phyloP scores from a whole-genome alignment of 768 basidiomycete species.

The Rhodosporidiobolus sp. region DNA sequence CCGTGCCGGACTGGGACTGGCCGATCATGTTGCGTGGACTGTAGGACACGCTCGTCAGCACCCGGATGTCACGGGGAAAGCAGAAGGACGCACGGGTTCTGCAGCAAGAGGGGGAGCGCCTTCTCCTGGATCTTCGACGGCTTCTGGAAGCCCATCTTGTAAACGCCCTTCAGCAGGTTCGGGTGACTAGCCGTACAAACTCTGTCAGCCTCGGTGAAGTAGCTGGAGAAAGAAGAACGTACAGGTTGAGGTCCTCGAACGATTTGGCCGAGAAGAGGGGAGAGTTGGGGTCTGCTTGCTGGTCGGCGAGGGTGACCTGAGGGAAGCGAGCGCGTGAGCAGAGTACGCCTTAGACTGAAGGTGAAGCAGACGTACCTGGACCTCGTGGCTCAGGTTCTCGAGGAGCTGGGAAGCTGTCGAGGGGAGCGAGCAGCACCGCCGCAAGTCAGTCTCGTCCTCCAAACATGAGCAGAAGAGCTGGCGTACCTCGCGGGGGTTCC shows the following conservation, averaged over 20 bases:
- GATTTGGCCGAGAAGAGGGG: constrained; percentile 88
- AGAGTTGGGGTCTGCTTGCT: constrained; percentile 93
- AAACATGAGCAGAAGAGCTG: not conserved
- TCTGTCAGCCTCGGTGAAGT: not conserved
- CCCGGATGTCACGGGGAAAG: not conserved
- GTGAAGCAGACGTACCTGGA: constrained; percentile 15
- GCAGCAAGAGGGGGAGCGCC: constrained; percentile 82
- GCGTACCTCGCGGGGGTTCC: constrained; percentile 19
- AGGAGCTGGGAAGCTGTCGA: constrained; percentile 27
- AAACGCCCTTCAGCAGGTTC: constrained; percentile 88
- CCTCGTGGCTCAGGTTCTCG: constrained; percentile 38
- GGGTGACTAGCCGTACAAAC: constrained; percentile 60
- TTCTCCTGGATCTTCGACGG: constrained; percentile 99
- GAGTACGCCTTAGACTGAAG: not conserved
- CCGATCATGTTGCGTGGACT: constrained; percentile 99
- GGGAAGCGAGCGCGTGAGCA: not conserved
- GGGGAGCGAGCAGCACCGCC: not conserved
- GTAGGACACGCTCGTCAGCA: not conserved
- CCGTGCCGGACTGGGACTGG: constrained; percentile 98
- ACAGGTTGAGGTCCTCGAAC: constrained; percentile 95
- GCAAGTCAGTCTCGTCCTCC: not conserved
- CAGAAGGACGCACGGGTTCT: constrained; percentile 68
- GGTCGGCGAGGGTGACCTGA: constrained; percentile 92
- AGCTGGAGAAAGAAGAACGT: constrained; percentile 47
- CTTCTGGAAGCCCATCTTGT: constrained; percentile 91